Base-by-base conservation (phyloP, 139 green algal genomes). In the Tetraselmis chui region DNA sequence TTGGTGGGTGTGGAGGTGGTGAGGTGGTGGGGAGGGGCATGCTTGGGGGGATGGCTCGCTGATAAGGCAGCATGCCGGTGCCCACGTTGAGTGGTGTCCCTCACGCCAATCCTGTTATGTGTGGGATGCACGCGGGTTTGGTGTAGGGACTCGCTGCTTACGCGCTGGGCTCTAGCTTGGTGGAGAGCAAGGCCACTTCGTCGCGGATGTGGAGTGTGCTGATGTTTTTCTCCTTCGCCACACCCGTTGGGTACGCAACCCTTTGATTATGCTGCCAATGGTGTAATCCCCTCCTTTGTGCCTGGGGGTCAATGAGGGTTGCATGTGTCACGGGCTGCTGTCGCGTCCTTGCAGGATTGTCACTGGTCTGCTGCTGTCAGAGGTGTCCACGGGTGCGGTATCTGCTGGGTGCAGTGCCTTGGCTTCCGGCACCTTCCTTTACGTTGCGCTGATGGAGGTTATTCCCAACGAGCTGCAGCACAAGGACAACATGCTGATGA, bases 401-500 rank as follows among this genome's bases (percentile, higher is more conserved):
- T 88, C 88, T 5, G 90, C 92, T 2, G 85, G 89, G 27, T 83
- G 95, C 78, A 90, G 81, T 0, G 90, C 93, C 0, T 86, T 96
- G 1, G 93, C 93, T 0, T 91, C 91, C 30, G 93, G 93, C 28
- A 96, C 93, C 0, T 96, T 96, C 74, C 75, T 96, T 29, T 96
- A 96, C 30, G 93, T 96, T 0, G 93, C 93, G 0, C 86, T 94
- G 67, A 96, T 95, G 91, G 93, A 96, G 85, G 92, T 96, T 11
- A 92, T 95, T 27, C 92, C 91, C 0, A 88, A 83, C 24, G 93
- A 96, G 84, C 85, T 96, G 82, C 59, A 80, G 1, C 84, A 93
- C 29, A 74, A 80, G 0, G 29, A 76, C 26, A 79, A 92, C 78
- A 58, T 87, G 30, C 0, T 59, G 0, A 0, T 59, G 1, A 96